These are phyloP conservation scores for Trichoderma simmonsii DNA, from an alignment of 2,329 filamentous ascomycete species.

Conservation along the genomic window DNA sequence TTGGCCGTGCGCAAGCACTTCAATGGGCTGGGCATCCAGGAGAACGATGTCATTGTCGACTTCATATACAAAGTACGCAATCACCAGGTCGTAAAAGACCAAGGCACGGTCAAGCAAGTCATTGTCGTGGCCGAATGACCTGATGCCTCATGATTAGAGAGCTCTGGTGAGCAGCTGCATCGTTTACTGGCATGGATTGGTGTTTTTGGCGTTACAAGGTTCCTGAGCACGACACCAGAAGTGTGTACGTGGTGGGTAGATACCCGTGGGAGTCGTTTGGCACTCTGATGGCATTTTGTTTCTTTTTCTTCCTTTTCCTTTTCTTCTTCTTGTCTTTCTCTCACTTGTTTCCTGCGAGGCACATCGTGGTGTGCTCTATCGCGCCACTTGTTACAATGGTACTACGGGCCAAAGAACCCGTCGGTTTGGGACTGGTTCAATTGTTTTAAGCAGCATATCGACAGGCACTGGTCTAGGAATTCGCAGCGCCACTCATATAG, in stretches of 20 bases:
- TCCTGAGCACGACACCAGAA: conserved; percentile 7
- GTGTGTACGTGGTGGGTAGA: conserved; percentile 7
- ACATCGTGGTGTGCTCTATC: background rate
- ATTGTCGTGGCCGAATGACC: conserved; percentile 3
- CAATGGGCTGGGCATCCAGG: conserved; percentile 72
- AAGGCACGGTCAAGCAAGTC: conserved; percentile 26
- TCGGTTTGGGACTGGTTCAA: background rate
- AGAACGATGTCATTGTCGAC: conserved; percentile 80
- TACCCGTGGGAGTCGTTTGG: conserved; percentile 6
- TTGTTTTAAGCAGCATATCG: background rate
- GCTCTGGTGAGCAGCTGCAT: background rate
- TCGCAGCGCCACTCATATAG: background rate
- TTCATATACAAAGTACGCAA: conserved; percentile 66
- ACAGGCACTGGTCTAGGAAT: background rate
- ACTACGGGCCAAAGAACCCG: background rate
- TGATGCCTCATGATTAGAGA: background rate
- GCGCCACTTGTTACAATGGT: background rate
- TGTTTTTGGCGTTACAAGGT: conserved; percentile 14
- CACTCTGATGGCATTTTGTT: background rate
- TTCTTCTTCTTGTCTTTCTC: background rate
- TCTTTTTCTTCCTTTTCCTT: background rate
- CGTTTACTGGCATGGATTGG: conserved; percentile 12
- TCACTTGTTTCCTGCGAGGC: background rate
- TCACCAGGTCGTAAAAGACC: conserved; percentile 29
- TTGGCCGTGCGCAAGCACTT: conserved; percentile 76